These are phyloP conservation scores for Didymella segeticola DNA, from an alignment of 2,329 filamentous ascomycete genomes.

Conservation along the genomic window DNA sequence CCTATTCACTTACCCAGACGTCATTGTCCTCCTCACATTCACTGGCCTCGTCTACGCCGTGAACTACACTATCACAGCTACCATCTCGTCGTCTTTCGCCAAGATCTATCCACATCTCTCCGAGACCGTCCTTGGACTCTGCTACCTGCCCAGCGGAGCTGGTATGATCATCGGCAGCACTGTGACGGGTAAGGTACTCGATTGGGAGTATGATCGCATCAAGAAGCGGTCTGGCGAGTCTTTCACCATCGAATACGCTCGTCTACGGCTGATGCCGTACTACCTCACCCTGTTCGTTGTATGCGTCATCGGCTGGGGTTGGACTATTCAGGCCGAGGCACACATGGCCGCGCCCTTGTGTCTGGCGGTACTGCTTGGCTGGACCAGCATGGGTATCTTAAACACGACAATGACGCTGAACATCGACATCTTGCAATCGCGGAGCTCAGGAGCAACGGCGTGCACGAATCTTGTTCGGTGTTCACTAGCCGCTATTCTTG, in stretches of 20 bases:
- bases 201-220: constrained; percentile 57
- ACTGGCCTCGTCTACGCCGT: constrained; percentile 40
- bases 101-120: constrained; percentile 34
- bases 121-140: constrained; percentile 34
- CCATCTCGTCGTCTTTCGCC: constrained; percentile 36
- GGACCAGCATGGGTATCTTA: constrained; percentile 37
- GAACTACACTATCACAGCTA: constrained; percentile 42
- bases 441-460: constrained; percentile 36
- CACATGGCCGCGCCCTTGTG: constrained; percentile 35
- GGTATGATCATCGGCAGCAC: constrained; percentile 63
- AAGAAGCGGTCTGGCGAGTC: constrained; percentile 28
- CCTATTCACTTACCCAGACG: constrained; percentile 37
- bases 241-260: constrained; percentile 39
- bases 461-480: constrained; percentile 39
- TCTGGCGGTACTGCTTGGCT: constrained; percentile 31
- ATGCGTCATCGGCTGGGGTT: constrained; percentile 37
- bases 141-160: constrained; percentile 63
- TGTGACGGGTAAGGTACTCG: constrained; percentile 60
- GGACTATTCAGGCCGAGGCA: constrained; percentile 28
- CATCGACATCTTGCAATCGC: constrained; percentile 36
- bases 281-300: constrained; percentile 35
- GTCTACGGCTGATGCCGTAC: constrained; percentile 37
- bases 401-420: constrained; percentile 42
- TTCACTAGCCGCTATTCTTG: constrained; percentile 32
- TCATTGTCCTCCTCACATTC: constrained; percentile 54